These are phyloP conservation scores for Aschersonia sp. DNA, from an alignment of 2,329 filamentous ascomycete genomes.

Conservation along the genomic window DNA sequence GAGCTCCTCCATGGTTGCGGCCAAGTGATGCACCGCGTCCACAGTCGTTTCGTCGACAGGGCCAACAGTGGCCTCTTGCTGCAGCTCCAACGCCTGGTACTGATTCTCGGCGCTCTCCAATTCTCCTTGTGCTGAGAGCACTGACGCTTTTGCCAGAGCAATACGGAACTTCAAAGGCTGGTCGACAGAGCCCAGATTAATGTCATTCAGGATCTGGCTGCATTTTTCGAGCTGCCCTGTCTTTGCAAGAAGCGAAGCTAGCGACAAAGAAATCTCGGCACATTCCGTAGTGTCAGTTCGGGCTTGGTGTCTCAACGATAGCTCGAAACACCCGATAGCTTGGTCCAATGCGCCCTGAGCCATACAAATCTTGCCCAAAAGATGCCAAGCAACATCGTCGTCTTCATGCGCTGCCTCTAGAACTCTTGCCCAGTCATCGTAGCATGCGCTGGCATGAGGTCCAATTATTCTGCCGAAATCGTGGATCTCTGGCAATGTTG, in stretches of 20 bases:
- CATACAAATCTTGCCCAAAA: conserved; percentile 16
- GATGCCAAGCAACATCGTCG: conserved; percentile 22
- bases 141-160: conserved; percentile 10
- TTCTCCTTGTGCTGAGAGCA: conserved; percentile 9
- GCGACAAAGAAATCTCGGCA: conserved; percentile 9
- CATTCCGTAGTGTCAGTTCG: conserved; percentile 7
- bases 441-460: conserved; percentile 13
- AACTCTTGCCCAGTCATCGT: conserved; percentile 10
- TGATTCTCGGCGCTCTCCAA: conserved; percentile 8
- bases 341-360: conserved; percentile 11
- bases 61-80: conserved; percentile 11
- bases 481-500: conserved; percentile 9
- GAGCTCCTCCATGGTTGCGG: conserved; percentile 9
- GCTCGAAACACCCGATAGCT: conserved; percentile 12
- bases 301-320: conserved; percentile 4
- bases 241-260: conserved; percentile 9
- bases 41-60: conserved; percentile 10
- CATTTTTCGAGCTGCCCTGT: conserved; percentile 7
- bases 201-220: conserved; percentile 7
- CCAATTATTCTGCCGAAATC: conserved; percentile 12
- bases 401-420: conserved; percentile 8
- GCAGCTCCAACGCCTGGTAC: conserved; percentile 9
- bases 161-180: conserved; percentile 10
- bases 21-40: conserved; percentile 12
- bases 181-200: conserved; percentile 10